These are phyloP conservation scores for Angomonas desouzai DNA, from an alignment of 208 protist genomes.

Conservation along the genomic window DNA sequence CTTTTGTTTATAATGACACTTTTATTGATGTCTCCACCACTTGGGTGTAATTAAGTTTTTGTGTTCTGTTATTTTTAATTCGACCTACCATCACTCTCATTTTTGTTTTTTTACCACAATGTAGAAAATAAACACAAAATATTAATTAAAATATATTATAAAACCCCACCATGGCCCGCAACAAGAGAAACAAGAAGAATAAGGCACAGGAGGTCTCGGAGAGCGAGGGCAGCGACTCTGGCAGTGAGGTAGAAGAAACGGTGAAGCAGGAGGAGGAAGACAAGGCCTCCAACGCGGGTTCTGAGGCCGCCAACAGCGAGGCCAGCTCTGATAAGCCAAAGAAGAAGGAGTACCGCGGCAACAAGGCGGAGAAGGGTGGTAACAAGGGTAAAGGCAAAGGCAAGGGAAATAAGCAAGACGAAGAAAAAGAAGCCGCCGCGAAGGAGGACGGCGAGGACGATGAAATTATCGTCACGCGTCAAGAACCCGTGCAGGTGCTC, in stretches of 20 bases:
- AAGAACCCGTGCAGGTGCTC: constrained; percentile 65
- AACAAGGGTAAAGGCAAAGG: constrained; percentile 23
- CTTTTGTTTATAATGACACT: neutral
- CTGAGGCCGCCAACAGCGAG: constrained; percentile 5
- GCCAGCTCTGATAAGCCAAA: constrained; percentile 21
- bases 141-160: constrained; percentile 19
- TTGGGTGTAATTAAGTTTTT: neutral
- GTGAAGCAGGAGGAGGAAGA: neutral
- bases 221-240: constrained; percentile 21
- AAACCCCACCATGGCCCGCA: constrained; percentile 35
- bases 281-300: neutral
- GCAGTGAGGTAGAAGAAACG: constrained; percentile 21
- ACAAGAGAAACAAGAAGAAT: constrained; percentile 42
- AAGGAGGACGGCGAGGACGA: constrained; percentile 22
- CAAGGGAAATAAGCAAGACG: constrained; percentile 18
- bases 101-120: constrained; percentile 9
- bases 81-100: neutral
- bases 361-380: constrained; percentile 33
- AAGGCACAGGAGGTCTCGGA: constrained; percentile 23
- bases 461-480: constrained; percentile 26
- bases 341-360: constrained; percentile 71
- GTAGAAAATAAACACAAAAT: constrained; percentile 9
- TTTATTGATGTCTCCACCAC: too few relatives aligned
- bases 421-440: constrained; percentile 9
- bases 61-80: constrained; percentile 9